A percentile compares a stretch with the other conserved stretches of the same genome.
phyloP scores from a whole-genome alignment of 148 eudicot species.

The Chenopodium album region DNA sequence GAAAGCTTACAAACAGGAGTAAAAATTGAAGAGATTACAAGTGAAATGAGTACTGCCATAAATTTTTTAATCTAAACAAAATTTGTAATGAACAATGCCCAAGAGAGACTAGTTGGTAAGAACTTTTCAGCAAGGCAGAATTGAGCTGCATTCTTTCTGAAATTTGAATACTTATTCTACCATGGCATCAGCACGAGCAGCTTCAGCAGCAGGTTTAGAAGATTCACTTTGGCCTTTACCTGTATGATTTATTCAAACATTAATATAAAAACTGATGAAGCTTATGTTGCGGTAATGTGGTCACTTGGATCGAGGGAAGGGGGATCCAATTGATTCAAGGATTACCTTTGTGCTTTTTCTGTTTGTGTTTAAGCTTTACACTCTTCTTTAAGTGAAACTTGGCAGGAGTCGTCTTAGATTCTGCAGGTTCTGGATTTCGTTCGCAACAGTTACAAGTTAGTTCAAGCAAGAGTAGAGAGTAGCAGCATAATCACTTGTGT shows the following conservation, averaged over 20 bases:
- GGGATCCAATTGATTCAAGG: neutral
- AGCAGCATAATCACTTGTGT: neutral
- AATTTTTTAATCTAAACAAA: slow-evolving; percentile 18
- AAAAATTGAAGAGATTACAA: neutral
- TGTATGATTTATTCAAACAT: slow-evolving; percentile 16
- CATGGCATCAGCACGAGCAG: slow-evolving; percentile 46
- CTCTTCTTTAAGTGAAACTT: slow-evolving; percentile 73
- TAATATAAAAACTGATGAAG: neutral
- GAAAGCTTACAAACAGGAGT: slow-evolving; percentile 8
- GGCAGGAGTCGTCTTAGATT: slow-evolving; percentile 40
- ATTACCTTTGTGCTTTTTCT: slow-evolving; percentile 56
- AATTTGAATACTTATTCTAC: slow-evolving; percentile 34
- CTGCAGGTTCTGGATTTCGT: slow-evolving; percentile 43
- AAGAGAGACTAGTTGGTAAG: neutral
- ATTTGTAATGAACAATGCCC: neutral
- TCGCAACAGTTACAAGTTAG: slow-evolving; percentile 3
- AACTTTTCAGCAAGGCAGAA: slow-evolving; percentile 2
- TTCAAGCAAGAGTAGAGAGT: neutral
- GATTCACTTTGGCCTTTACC: slow-evolving; percentile 42
- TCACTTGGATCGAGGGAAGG: neutral
- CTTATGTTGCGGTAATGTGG: neutral
- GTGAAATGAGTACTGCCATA: slow-evolving; percentile 1
- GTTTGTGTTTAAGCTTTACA: slow-evolving; percentile 55
- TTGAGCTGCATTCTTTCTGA: neutral
- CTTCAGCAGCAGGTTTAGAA: slow-evolving; percentile 24